Percentiles rank a stretch among this genome's conserved stretches.
phyloP scores from a whole-genome alignment of 306 rosid species.

The Myrica gale region DNA sequence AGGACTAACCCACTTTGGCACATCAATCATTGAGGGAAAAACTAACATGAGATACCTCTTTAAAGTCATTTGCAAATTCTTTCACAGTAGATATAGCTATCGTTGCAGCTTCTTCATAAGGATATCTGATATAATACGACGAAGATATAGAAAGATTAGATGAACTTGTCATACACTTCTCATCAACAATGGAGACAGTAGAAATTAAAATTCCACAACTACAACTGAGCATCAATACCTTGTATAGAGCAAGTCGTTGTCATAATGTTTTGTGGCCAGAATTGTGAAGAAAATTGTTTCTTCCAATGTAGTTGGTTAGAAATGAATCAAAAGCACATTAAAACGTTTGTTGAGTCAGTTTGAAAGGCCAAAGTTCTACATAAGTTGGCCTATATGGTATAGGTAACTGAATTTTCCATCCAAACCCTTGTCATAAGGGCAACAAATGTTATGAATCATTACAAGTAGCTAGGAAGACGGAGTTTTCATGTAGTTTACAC shows the following conservation, averaged over 20 bases:
- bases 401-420: not conserved
- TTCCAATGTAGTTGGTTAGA: not conserved
- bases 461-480: constrained; percentile 1
- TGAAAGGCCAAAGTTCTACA: not conserved
- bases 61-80: not conserved
- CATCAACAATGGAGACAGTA: not conserved
- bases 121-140: constrained; percentile 53
- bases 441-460: not conserved
- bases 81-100: not conserved
- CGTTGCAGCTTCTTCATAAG: constrained; percentile 25
- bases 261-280: not conserved
- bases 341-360: not conserved
- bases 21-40: too few species aligned
- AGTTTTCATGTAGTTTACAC: not conserved
- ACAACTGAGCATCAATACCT: not conserved
- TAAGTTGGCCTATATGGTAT: not conserved
- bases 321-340: not conserved
- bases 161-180: constrained; percentile 5
- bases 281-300: not conserved
- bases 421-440: not conserved
- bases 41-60: not conserved
- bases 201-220: not conserved
- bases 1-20: not conserved
- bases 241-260: not conserved
- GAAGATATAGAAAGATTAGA: not conserved